Conservation (phyloP, 805 yeast genomes). For the Suhomyces canberraensis region DNA sequence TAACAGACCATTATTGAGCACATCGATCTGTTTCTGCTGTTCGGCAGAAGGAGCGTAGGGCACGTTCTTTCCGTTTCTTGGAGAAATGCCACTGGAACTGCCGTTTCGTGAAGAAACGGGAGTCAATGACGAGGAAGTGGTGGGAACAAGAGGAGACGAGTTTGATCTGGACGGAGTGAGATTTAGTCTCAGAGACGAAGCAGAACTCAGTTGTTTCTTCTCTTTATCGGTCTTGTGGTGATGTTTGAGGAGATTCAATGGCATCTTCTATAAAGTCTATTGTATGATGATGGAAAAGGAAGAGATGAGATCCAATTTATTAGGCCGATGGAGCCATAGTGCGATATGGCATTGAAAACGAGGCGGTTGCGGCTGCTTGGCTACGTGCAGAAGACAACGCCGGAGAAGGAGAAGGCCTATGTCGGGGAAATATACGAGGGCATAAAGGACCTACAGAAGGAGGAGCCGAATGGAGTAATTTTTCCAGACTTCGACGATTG, state of each 20-base stretch:
- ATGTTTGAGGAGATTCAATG: constrained; percentile 1
- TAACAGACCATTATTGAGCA: constrained; percentile 11
- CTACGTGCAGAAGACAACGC: too few relatives aligned
- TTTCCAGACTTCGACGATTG: too few relatives aligned
- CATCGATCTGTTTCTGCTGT: constrained; percentile 35
- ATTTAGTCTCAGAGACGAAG: not conserved
- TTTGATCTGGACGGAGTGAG: not conserved
- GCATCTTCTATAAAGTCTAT: too few relatives aligned
- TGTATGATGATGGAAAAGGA: too few relatives aligned
- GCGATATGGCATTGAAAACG: too few relatives aligned
- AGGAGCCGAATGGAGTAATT: too few relatives aligned
- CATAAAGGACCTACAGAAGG: too few relatives aligned
- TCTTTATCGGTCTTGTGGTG: not conserved
- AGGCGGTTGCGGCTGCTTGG: too few relatives aligned
- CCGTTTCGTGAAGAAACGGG: not conserved
- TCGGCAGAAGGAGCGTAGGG: constrained; percentile 36
- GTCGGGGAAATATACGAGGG: too few relatives aligned
- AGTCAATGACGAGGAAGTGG: not conserved
- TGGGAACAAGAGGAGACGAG: not conserved
- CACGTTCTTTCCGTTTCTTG: constrained; percentile 10
- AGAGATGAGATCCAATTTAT: too few relatives aligned
- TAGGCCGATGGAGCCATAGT: too few relatives aligned
- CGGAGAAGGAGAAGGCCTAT: too few relatives aligned
- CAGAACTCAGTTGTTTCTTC: not conserved
- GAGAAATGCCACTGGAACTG: not conserved